Evolutionary conservation across 768 basidiomycete genomes (phyloP), one percentile per base, ranked within the genome.

Genomic region (Multifurca ochricompacta): DNA sequence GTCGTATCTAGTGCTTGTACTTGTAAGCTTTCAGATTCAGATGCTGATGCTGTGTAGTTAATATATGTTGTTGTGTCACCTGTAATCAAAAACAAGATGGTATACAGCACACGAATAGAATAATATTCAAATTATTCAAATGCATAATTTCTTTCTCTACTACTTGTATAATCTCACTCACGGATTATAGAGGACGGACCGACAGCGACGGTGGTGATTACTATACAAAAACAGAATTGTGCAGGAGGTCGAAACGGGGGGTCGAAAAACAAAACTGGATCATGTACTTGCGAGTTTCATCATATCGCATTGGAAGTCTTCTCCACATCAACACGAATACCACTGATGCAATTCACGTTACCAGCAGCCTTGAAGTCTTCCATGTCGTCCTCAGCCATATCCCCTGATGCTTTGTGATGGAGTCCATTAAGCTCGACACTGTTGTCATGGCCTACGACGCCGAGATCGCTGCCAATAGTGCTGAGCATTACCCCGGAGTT

Each of bases 241-340:
- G n/a, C 41, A 46, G 39, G 5, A 34, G 23, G 27, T 32, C 19
- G 28, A 28, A 30, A 40, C 19, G 14, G n/a, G n/a, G n/a, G n/a
- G n/a, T n/a, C n/a, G n/a, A n/a, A n/a, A n/a, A n/a, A n/a, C n/a
- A 49, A 25, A 8, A 18, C 27, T 32, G 32, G 28, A 13, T 23
- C 9, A 11, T 9, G 18, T 27, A n/a, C n/a, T n/a, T n/a, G 10
- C 37, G 30, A 4, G 23, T 41, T 4, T 25, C 37, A 13, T 66
- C 64, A 80, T 64, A 79, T 72, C 48, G 73, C 75, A 46, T 74
- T 71, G 21, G 77, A 79, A 41, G 74, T 74, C 67, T 79, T 81
- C 66, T 85, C 82, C 16, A 85, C 74, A 54, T 84, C 76, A 19
- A 85, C 75, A 51, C 77, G 73, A 56, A 85, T 80, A 9, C 81